These are phyloP conservation scores for Aureobasidium subglaciale DNA, from an alignment of 2,329 filamentous ascomycete genomes.

Conservation along the genomic window DNA sequence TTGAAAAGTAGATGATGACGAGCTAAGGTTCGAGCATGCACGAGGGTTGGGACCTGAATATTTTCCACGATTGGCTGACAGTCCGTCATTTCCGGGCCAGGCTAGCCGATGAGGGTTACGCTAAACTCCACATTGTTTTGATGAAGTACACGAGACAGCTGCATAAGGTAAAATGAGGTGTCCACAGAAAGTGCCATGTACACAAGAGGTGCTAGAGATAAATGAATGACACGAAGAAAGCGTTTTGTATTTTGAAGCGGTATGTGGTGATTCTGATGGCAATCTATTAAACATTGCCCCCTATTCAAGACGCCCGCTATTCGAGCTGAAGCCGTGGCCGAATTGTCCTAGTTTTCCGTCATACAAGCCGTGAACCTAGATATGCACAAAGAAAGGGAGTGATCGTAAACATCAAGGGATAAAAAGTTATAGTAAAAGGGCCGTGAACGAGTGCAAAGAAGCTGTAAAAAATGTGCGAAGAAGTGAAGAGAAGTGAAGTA, in stretches of 20 bases:
- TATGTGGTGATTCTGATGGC: constrained; percentile 1
- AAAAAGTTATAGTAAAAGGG: constrained; percentile 8
- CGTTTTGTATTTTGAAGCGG: not conserved
- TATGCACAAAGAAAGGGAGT: constrained; percentile 15
- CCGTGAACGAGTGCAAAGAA: constrained; percentile 13
- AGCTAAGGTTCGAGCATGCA: not conserved
- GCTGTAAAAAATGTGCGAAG: constrained; percentile 8
- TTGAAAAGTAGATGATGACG: not conserved
- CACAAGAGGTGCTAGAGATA: not conserved
- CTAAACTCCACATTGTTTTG: constrained; percentile 4
- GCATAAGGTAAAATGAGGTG: not conserved
- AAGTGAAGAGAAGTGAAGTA: constrained; percentile 10
- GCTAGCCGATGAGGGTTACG: not conserved
- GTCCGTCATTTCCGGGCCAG: not conserved
- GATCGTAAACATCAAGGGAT: constrained; percentile 11
- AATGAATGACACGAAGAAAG: not conserved
- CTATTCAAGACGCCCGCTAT: constrained; percentile 10
- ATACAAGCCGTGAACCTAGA: constrained; percentile 6
- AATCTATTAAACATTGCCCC: constrained; percentile 15
- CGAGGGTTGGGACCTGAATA: not conserved
- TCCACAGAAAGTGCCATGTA: not conserved
- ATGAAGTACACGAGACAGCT: not conserved
- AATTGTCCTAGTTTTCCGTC: constrained; percentile 7
- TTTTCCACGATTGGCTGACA: not conserved
- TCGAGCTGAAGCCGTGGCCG: constrained; percentile 10